phyloP scores from a whole-genome alignment of 345 rosid species.

The Brassica carinata region DNA sequence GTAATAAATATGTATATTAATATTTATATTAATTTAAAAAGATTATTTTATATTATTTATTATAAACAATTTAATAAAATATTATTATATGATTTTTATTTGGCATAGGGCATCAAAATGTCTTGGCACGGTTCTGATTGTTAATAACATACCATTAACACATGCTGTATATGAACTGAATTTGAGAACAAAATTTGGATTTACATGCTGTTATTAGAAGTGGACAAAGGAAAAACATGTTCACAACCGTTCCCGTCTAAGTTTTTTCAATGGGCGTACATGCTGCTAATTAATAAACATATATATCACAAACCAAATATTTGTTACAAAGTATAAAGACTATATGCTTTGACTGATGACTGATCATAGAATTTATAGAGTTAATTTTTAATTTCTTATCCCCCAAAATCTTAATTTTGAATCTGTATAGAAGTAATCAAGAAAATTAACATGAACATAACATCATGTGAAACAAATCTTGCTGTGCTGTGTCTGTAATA shows the following conservation, averaged over 20 bases:
- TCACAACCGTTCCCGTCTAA: slow-evolving; percentile 44
- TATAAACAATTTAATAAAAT: too few relatives aligned
- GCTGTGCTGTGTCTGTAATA: slow-evolving; percentile 58
- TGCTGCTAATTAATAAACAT: slow-evolving; percentile 5
- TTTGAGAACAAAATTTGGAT: too few relatives aligned
- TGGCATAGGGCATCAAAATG: too few relatives aligned
- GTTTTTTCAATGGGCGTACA: slow-evolving; percentile 40
- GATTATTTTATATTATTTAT: too few relatives aligned
- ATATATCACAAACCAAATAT: slow-evolving; percentile 34
- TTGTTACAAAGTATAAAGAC: slow-evolving; percentile 35
- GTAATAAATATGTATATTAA: too few relatives aligned
- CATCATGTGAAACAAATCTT: slow-evolving; percentile 43
- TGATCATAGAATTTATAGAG: slow-evolving; percentile 11
- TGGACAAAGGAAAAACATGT: slow-evolving; percentile 53
- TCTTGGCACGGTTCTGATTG: too few relatives aligned
- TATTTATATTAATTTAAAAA: too few relatives aligned
- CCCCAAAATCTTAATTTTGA: slow-evolving; percentile 34
- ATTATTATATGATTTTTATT: too few relatives aligned
- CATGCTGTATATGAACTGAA: too few relatives aligned
- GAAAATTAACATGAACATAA: slow-evolving; percentile 37
- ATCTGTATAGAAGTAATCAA: slow-evolving; percentile 40
- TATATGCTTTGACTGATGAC: slow-evolving; percentile 31
- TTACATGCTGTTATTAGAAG: neutral
- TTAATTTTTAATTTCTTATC: neutral
- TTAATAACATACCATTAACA: too few relatives aligned